These are phyloP conservation scores for Amanita subjunquillea DNA, from an alignment of 768 basidiomycete genomes.

Conservation along the genomic window DNA sequence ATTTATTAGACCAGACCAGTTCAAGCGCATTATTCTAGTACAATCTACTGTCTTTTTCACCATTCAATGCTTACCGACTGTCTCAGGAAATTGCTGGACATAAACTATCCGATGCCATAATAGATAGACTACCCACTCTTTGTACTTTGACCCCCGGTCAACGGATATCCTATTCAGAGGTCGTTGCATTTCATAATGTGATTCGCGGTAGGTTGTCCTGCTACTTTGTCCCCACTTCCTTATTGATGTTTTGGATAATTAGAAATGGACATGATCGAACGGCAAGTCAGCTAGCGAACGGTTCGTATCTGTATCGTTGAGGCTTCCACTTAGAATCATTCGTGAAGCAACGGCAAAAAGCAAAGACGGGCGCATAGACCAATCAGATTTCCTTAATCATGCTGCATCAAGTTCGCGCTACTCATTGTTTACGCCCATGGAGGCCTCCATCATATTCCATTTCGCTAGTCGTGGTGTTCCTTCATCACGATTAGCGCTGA, in stretches of 20 bases:
- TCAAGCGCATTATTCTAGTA: conserved; percentile 91
- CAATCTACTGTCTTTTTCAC: conserved; percentile 16
- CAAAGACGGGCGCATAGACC: conserved; percentile 93
- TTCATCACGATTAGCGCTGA: conserved; percentile 62
- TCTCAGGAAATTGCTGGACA: conserved; percentile 89
- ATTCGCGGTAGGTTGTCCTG: conserved; percentile 53
- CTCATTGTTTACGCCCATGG: conserved; percentile 95
- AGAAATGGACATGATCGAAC: conserved; percentile 98
- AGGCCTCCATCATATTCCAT: conserved; percentile 96
- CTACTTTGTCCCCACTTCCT: not conserved
- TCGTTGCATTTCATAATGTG: conserved; percentile 95
- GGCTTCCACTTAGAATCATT: conserved; percentile 47
- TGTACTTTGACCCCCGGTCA: conserved; percentile 84
- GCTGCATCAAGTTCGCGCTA: conserved; percentile 83
- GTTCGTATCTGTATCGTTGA: conserved; percentile 6
- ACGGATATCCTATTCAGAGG: conserved; percentile 92
- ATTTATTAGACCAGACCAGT: conserved; percentile 88
- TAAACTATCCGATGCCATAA: conserved; percentile 89
- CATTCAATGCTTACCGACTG: conserved; percentile 1
- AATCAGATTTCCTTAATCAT: conserved; percentile 91
- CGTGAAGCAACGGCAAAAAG: conserved; percentile 84
- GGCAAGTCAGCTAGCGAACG: conserved; percentile 29
- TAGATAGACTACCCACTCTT: conserved; percentile 86
- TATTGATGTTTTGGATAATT: conserved; percentile 5
- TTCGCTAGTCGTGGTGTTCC: conserved; percentile 80